A percentile compares a stretch with the other conserved stretches of the same genome.
phyloP scores from a whole-genome alignment of 2,329 filamentous ascomycete genomes.

The Fusarium vanettenii region DNA sequence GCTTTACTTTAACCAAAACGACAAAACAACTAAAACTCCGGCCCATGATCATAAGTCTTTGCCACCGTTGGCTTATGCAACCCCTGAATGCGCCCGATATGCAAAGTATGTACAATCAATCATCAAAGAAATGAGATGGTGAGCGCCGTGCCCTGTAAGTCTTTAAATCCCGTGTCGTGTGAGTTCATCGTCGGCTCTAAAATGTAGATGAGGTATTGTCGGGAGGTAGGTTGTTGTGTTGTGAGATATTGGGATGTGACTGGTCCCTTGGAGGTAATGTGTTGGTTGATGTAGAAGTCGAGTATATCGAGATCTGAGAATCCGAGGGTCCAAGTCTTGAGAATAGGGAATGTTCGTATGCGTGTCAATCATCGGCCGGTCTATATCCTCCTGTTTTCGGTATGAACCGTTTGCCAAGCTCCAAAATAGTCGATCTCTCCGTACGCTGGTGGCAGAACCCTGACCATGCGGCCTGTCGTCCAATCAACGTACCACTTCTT shows the following conservation, averaged over 20 bases:
- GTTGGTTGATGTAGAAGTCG: background rate
- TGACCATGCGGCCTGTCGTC: conserved; percentile 65
- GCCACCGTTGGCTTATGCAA: conserved; percentile 39
- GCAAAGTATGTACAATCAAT: conserved; percentile 35
- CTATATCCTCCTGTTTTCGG: conserved; percentile 61
- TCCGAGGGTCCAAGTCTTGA: background rate
- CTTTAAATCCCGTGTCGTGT: background rate
- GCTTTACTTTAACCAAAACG: conserved; percentile 14
- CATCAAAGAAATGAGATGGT: conserved; percentile 22
- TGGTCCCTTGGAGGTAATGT: conserved; percentile 3
- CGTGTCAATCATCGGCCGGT: conserved; percentile 10
- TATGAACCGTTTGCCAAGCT: conserved; percentile 62
- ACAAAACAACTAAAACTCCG: conserved; percentile 37
- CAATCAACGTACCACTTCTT: conserved; percentile 71
- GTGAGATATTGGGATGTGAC: conserved; percentile 16
- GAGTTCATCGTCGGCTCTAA: conserved; percentile 12
- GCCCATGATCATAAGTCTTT: conserved; percentile 38
- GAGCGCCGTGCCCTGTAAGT: background rate
- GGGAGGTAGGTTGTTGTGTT: background rate
- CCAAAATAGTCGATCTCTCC: conserved; percentile 62
- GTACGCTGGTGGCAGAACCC: conserved; percentile 65
- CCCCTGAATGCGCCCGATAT: conserved; percentile 42
- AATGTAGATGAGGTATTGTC: conserved; percentile 14
- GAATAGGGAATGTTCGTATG: background rate
- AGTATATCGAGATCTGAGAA: conserved; percentile 2